These are phyloP conservation scores for Fusarium sterilihyphosum DNA, from an alignment of 2,329 filamentous ascomycete genomes.

Conservation along the genomic window DNA sequence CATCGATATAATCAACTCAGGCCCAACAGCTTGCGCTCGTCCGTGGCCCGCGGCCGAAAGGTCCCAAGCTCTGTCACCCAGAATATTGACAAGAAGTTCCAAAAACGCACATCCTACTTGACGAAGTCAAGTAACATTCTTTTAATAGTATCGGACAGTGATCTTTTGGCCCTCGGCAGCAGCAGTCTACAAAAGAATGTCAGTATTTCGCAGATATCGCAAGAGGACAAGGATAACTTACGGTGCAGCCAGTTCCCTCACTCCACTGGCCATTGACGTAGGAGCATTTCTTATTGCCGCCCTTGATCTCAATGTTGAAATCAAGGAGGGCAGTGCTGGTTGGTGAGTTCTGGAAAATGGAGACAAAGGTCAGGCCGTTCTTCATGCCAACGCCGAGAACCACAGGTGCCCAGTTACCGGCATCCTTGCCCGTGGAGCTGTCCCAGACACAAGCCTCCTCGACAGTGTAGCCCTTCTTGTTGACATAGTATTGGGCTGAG, in stretches of 20 bases:
- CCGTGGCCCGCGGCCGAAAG: constrained; percentile 32
- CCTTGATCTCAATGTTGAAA: constrained; percentile 81
- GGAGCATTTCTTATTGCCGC: constrained; percentile 72
- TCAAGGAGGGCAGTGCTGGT: constrained; percentile 76
- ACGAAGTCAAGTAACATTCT: not conserved
- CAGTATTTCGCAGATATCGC: constrained; percentile 2
- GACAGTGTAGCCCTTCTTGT: constrained; percentile 76
- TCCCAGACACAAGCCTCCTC: constrained; percentile 81
- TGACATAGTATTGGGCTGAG: constrained; percentile 96
- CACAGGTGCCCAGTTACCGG: constrained; percentile 88
- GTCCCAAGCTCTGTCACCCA: constrained; percentile 39
- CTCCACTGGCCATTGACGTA: constrained; percentile 72
- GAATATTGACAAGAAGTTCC: constrained; percentile 51
- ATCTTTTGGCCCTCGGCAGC: constrained; percentile 54
- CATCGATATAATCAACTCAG: constrained; percentile 17
- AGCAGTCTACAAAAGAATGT: constrained; percentile 51
- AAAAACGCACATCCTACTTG: constrained; percentile 42
- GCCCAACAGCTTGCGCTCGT: constrained; percentile 27
- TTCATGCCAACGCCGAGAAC: constrained; percentile 82
- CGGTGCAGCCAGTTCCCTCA: constrained; percentile 78
- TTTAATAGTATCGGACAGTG: constrained; percentile 56
- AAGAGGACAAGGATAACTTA: constrained; percentile 59
- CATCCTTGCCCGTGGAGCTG: constrained; percentile 59
- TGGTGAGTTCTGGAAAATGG: constrained; percentile 85
- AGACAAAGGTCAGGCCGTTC: constrained; percentile 78